Conservation (phyloP, 2,329 filamentous ascomycete species). For the Nothophaeocryptopus gaeumannii region DNA sequence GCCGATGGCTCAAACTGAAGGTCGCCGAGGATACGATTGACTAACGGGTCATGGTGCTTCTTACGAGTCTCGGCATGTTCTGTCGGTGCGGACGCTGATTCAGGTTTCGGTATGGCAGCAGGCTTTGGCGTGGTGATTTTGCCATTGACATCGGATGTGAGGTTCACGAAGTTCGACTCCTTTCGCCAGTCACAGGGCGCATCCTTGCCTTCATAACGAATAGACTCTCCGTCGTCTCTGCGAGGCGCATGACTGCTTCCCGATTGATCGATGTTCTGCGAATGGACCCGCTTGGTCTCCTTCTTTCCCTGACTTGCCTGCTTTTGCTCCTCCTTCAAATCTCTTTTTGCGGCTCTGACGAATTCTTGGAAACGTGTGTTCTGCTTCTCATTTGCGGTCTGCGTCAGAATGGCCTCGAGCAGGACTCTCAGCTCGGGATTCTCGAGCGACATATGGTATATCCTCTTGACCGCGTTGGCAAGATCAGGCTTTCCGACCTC, state of each 20-base stretch:
- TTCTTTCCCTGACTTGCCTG: too few species aligned
- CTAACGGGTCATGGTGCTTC: constrained; percentile 11
- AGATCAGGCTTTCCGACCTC: constrained; percentile 34
- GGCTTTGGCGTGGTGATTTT: background rate
- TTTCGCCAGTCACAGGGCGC: too few species aligned
- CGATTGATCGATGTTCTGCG: too few species aligned
- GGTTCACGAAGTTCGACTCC: background rate
- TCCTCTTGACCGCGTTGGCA: constrained; percentile 38
- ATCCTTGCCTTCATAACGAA: too few species aligned
- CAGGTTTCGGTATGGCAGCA: background rate
- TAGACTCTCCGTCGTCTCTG: too few species aligned
- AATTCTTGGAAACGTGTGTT: constrained; percentile 38
- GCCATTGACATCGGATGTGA: background rate
- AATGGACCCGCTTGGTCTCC: too few species aligned
- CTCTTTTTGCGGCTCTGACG: constrained; percentile 41
- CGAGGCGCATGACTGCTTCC: too few species aligned
- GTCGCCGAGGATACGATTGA: constrained; percentile 15
- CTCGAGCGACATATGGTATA: constrained; percentile 39
- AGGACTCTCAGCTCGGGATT: constrained; percentile 38
- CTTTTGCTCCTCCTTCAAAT: too few species aligned
- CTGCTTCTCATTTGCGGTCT: constrained; percentile 39
- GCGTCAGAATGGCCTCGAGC: constrained; percentile 42
- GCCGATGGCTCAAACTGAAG: constrained; percentile 14
- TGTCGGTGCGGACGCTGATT: background rate
- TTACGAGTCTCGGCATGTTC: constrained; percentile 5